Percentiles rank a stretch among this genome's conserved stretches.
phyloP scores from a whole-genome alignment of 345 rosid species.

The Bruguiera parviflora region DNA sequence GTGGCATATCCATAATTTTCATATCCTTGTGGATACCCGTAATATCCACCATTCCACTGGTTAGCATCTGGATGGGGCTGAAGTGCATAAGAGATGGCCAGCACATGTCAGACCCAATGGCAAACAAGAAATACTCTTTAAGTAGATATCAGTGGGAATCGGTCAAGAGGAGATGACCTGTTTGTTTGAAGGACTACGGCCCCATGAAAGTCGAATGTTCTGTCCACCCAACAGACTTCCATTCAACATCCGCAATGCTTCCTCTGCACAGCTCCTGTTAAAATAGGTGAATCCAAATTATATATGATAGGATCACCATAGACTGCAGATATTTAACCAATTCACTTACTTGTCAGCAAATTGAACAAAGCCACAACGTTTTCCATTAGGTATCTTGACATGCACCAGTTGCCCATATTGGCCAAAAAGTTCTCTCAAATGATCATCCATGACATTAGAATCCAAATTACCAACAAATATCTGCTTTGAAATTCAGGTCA shows the following conservation, averaged over 20 bases:
- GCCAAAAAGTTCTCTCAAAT: constrained; percentile 65
- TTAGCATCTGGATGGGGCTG: constrained; percentile 57
- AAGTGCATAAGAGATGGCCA: not conserved
- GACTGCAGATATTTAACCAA: not conserved
- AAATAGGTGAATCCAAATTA: constrained; percentile 10
- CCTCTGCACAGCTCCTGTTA: constrained; percentile 79
- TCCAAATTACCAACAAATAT: constrained; percentile 90
- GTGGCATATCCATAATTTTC: constrained; percentile 73
- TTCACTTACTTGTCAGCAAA: constrained; percentile 65
- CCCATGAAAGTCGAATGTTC: constrained; percentile 89
- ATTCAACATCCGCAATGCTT: constrained; percentile 59
- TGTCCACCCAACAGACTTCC: constrained; percentile 78
- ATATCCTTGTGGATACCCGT: constrained; percentile 70
- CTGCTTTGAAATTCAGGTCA: constrained; percentile 33
- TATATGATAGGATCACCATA: not conserved
- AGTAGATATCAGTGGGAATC: not conserved
- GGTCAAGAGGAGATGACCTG: constrained; percentile 40
- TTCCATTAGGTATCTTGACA: constrained; percentile 78
- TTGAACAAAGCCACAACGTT: constrained; percentile 90
- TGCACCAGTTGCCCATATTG: constrained; percentile 77
- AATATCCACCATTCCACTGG: constrained; percentile 65
- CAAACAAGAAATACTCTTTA: not conserved
- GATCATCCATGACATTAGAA: constrained; percentile 64
- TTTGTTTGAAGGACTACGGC: constrained; percentile 80
- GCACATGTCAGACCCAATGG: not conserved